Percentiles rank a stretch among this genome's conserved stretches.
Evolutionary conservation across 2,329 filamentous ascomycete species (phyloP).

Genomic region (Ophiognomonia clavigignenti-juglandacearum): DNA sequence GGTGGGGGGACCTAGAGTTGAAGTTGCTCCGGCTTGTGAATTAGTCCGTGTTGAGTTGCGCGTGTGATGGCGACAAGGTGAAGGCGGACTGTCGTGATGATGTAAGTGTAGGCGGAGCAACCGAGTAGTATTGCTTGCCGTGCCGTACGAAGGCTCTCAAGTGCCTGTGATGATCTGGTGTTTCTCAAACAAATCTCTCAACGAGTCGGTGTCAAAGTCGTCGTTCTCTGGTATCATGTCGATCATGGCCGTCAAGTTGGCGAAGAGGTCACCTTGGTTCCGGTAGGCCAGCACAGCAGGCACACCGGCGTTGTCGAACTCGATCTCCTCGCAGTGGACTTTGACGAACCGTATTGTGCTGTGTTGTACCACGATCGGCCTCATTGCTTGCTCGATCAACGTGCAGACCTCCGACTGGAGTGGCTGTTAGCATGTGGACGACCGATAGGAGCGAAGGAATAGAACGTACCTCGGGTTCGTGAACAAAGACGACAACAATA

Average conservation of each 20-base stretch:
- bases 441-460: background rate
- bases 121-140: too few relatives aligned
- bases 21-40: background rate
- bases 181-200: slow-evolving; percentile 48
- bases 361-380: slow-evolving; percentile 67
- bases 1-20: too few relatives aligned
- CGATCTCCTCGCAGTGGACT: slow-evolving; percentile 84
- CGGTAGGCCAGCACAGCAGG: slow-evolving; percentile 87
- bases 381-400: slow-evolving; percentile 73
- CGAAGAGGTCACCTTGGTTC: slow-evolving; percentile 82
- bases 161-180: slow-evolving; percentile 45
- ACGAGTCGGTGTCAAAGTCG: slow-evolving; percentile 48
- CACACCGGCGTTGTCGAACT: slow-evolving; percentile 85
- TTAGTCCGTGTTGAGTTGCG: too few relatives aligned
- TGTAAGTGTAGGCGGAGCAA: too few relatives aligned
- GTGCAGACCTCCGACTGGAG: slow-evolving; percentile 70
- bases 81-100: too few relatives aligned
- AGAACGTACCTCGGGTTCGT: slow-evolving; percentile 70
- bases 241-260: slow-evolving; percentile 81
- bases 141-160: too few relatives aligned
- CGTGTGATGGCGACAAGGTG: background rate
- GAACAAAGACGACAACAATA: slow-evolving; percentile 88
- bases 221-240: slow-evolving; percentile 75
- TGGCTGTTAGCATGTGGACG: background rate
- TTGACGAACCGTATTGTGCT: slow-evolving; percentile 80